Evolutionary conservation across 192 early-diverging fungal genomes (phyloP).

Genomic region (Coemansia sp.): DNA sequence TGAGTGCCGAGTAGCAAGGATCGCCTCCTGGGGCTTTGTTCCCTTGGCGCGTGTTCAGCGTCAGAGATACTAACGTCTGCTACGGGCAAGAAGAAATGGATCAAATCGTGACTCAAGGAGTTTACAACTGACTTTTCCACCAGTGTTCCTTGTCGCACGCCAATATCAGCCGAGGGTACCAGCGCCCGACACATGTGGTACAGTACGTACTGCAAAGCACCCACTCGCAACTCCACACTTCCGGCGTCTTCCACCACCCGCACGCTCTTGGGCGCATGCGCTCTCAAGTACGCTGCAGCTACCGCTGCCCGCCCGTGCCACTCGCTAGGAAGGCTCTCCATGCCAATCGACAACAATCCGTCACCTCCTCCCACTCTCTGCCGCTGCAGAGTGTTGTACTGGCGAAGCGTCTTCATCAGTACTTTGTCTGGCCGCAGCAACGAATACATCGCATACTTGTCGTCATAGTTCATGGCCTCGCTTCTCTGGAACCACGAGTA

Average conservation of each 20-base stretch:
- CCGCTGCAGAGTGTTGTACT: slow-evolving; percentile 46
- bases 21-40: slow-evolving; percentile 32
- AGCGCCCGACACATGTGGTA: slow-evolving; percentile 46
- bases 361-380: slow-evolving; percentile 1
- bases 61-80: slow-evolving; percentile 8
- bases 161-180: slow-evolving; percentile 15
- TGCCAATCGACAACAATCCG: slow-evolving; percentile 7
- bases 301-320: not conserved
- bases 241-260: not conserved
- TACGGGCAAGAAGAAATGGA: slow-evolving; percentile 42
- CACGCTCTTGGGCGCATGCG: not conserved
- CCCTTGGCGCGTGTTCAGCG: not conserved
- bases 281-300: not conserved
- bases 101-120: slow-evolving; percentile 39
- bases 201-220: slow-evolving; percentile 40
- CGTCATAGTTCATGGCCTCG: slow-evolving; percentile 35
- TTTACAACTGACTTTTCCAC: slow-evolving; percentile 19
- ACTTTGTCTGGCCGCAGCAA: slow-evolving; percentile 42
- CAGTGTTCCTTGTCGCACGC: slow-evolving; percentile 14
- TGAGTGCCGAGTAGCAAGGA: slow-evolving; percentile 33
- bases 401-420: slow-evolving; percentile 43
- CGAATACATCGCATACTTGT: slow-evolving; percentile 32
- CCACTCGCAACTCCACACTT: slow-evolving; percentile 16
- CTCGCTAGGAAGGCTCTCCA: slow-evolving; percentile 31
- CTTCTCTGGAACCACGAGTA: slow-evolving; percentile 47